These are phyloP conservation scores for Leccinum aurantiacum DNA, from an alignment of 768 basidiomycete genomes.

Conservation along the genomic window DNA sequence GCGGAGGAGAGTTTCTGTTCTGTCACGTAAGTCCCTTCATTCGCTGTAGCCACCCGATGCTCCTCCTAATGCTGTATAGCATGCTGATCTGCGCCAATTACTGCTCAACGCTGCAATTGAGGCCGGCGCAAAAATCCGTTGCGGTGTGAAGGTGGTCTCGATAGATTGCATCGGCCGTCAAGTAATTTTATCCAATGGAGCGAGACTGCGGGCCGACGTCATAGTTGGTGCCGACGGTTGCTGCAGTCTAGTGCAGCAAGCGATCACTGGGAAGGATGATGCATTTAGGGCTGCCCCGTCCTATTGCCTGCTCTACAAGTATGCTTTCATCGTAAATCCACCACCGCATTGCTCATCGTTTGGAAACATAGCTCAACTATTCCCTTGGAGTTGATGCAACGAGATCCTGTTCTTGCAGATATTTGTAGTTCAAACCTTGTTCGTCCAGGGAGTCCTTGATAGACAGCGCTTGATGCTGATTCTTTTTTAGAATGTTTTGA, in stretches of 20 bases:
- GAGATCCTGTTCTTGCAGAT: constrained; percentile 40
- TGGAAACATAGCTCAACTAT: constrained; percentile 38
- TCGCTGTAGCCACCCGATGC: neutral
- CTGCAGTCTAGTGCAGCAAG: constrained; percentile 40
- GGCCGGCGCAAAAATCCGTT: constrained; percentile 49
- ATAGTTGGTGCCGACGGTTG: constrained; percentile 63
- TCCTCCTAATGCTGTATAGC: constrained; percentile 34
- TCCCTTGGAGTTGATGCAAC: constrained; percentile 39
- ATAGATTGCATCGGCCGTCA: constrained; percentile 33
- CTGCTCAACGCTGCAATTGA: constrained; percentile 46
- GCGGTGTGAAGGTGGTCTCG: constrained; percentile 40
- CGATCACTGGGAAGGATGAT: constrained; percentile 33
- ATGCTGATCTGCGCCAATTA: constrained; percentile 50
- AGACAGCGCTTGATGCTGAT: neutral
- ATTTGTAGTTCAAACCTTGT: constrained; percentile 27
- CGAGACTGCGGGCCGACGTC: constrained; percentile 47
- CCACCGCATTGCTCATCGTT: neutral
- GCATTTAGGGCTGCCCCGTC: constrained; percentile 29
- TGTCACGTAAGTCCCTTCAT: constrained; percentile 41
- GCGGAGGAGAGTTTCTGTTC: constrained; percentile 49
- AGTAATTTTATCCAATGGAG: constrained; percentile 43
- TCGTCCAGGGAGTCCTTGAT: neutral
- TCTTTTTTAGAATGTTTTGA: constrained; percentile 9
- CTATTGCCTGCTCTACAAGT: constrained; percentile 47
- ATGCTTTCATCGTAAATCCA: constrained; percentile 8